phyloP scores from a whole-genome alignment of 306 rosid species.

The Corylus avellana region DNA sequence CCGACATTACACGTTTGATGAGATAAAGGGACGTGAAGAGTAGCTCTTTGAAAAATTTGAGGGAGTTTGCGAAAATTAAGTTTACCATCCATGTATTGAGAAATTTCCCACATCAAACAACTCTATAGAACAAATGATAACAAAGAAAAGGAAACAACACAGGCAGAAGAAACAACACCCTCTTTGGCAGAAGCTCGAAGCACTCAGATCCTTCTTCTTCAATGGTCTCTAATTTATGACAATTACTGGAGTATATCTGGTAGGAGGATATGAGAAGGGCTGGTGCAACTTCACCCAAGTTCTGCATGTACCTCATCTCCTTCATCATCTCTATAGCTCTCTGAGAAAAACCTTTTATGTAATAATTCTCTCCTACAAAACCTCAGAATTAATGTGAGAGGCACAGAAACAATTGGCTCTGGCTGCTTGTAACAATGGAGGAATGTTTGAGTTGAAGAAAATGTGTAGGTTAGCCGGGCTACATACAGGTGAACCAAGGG shows the following conservation, averaged over 20 bases:
- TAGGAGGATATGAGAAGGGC: conserved; percentile 36
- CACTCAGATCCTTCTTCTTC: conserved; percentile 50
- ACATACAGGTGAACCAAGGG: neutral
- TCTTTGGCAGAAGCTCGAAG: conserved; percentile 32
- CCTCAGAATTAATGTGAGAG: neutral
- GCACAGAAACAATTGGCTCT: neutral
- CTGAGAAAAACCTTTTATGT: neutral
- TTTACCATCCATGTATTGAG: neutral
- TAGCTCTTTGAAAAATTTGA: too few species aligned
- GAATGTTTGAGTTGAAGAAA: neutral
- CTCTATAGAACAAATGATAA: conserved; percentile 47
- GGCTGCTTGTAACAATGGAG: neutral
- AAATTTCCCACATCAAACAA: neutral
- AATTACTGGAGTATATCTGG: conserved; percentile 16
- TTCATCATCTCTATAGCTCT: conserved; percentile 38
- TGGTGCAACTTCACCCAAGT: conserved; percentile 65
- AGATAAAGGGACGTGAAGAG: too few species aligned
- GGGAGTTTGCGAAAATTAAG: too few species aligned
- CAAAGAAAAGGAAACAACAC: conserved; percentile 44
- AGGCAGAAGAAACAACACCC: conserved; percentile 54
- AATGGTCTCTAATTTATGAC: conserved; percentile 61
- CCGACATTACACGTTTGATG: too few species aligned
- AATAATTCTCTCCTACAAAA: neutral
- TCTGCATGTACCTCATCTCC: conserved; percentile 35
- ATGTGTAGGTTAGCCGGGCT: neutral